phyloP scores from a whole-genome alignment of 495 filamentous ascomycete genomes.

The Penicillium tannophilum region DNA sequence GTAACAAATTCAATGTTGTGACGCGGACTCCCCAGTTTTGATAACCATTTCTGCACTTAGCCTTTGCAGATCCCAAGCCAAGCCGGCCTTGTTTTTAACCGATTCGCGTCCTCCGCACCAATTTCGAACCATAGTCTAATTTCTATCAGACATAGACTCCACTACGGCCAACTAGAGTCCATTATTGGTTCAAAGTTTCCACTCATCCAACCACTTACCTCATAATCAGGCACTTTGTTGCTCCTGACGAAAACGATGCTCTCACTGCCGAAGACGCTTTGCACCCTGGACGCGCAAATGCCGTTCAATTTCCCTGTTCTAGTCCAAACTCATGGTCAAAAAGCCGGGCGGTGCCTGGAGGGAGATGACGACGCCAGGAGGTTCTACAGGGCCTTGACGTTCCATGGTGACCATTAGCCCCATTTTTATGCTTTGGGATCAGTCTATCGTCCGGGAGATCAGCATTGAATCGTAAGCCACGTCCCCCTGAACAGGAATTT shows the following conservation, averaged over 20 bases:
- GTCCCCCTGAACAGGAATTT: slow-evolving; percentile 6
- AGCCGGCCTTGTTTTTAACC: slow-evolving; percentile 20
- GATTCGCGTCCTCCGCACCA: slow-evolving; percentile 2
- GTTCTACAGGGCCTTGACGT: neutral
- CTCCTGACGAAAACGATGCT: neutral
- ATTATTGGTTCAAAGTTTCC: slow-evolving; percentile 1
- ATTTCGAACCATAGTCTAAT: slow-evolving; percentile 6
- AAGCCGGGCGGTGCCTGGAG: neutral
- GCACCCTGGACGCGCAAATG: neutral
- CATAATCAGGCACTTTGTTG: neutral
- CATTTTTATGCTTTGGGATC: slow-evolving; percentile 13
- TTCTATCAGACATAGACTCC: neutral
- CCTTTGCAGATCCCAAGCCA: slow-evolving; percentile 15
- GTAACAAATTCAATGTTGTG: neutral
- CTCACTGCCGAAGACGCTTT: neutral
- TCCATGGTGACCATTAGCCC: neutral
- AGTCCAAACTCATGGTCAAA: neutral
- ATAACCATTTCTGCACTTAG: neutral
- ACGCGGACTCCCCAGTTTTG: slow-evolving; percentile 12
- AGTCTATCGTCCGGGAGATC: slow-evolving; percentile 16
- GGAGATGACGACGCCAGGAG: slow-evolving; percentile 5
- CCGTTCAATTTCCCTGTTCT: neutral
- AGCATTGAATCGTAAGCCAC: slow-evolving; percentile 6
- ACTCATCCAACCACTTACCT: neutral
- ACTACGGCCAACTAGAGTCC: neutral